Evolutionary conservation across 2,329 filamentous ascomycete genomes (phyloP), one percentile per base, ranked within the genome.

Genomic region (Clarireedia hainanense): DNA sequence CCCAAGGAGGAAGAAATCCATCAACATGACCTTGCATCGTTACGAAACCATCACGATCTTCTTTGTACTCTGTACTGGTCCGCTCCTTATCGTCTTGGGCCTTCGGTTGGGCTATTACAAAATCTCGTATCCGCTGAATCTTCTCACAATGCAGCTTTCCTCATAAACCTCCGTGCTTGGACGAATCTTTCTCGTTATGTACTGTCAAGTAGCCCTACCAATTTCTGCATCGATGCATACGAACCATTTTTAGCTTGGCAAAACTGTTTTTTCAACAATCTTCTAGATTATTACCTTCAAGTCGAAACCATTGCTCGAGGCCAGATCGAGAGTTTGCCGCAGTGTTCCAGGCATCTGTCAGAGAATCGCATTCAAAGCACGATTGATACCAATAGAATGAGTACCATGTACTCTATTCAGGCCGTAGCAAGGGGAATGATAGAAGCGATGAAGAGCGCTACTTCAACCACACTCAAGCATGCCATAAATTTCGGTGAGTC

Each of bases 31-130:
- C 72, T 87, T 47, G 81, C 81, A 4, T 81, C 83, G 5, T 70
- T 88, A 45, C 74, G 83, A 56, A 88, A 88, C 58, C 84, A 88
- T 58, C 84, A 87, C 57, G 84, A 88, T 66, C 76, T 88, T 43
- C 73, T 88, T 3, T 83, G 80, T 60, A 84, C 82, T 0, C 72
- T 88, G 4, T 87, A 80, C 65, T 88, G 83, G 82, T 80, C 79
- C 5, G 75, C 80, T 1, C 83, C 83, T 7, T 65, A 74, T 1
- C 75, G 78, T 2, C 64, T 80, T 49, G 76, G 83, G 6, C 81
- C 80, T 4, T 73, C 73, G 5, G 69, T 79, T 1, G 74, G 76
- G 54, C 71, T 81, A 20, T 76, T 87, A 10, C 79, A 84, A 65
- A 75, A 79, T 53, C 73, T 88, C 2, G 80, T 88, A 3, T 67